Conservation (phyloP, 352 stramenopile genomes). For the Plasmopara muralis region DNA sequence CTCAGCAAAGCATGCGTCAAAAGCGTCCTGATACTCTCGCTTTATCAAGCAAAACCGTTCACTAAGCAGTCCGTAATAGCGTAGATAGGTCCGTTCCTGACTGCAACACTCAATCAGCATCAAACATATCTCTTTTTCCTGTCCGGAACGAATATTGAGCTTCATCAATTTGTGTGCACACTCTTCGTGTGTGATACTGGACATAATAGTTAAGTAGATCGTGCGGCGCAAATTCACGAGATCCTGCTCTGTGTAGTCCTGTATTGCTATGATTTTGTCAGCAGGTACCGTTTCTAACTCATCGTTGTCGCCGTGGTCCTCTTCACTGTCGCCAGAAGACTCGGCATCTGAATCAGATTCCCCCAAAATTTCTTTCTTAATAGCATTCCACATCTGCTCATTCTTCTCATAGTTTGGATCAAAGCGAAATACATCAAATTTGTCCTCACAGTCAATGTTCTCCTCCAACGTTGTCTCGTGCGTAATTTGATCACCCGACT, state of each 20-base stretch:
- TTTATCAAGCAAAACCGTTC: conserved; percentile 96
- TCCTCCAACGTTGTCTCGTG: conserved; percentile 97
- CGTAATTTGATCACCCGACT: conserved; percentile 98
- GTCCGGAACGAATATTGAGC: conserved; percentile 93
- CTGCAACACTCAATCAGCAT: conserved; percentile 99
- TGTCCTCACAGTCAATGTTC: conserved; percentile 93
- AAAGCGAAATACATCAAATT: conserved; percentile 94
- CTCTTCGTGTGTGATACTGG: conserved; percentile 97
- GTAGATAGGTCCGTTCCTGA: conserved; percentile 95
- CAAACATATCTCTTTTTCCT: conserved; percentile 97
- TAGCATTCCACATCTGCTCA: conserved; percentile 93
- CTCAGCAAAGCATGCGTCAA: conserved; percentile 90
- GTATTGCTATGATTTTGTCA: conserved; percentile 59
- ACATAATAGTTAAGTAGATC: conserved; percentile 99
- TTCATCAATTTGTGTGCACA: conserved; percentile 98
- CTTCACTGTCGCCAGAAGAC: conserved; percentile 42
- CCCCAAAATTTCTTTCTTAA: conserved; percentile 96
- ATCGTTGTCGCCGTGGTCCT: conserved; percentile 47
- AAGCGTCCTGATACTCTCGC: conserved; percentile 93
- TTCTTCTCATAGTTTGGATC: conserved; percentile 95
- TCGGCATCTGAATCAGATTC: conserved; percentile 85
- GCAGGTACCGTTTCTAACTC: conserved; percentile 18
- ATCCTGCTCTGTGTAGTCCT: conserved; percentile 97
- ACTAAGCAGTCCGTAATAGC: conserved; percentile 96
- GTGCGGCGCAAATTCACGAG: conserved; percentile 96